phyloP scores from a whole-genome alignment of 1,139 yeast species.

The Zygosaccharomyces pseudobailii region DNA sequence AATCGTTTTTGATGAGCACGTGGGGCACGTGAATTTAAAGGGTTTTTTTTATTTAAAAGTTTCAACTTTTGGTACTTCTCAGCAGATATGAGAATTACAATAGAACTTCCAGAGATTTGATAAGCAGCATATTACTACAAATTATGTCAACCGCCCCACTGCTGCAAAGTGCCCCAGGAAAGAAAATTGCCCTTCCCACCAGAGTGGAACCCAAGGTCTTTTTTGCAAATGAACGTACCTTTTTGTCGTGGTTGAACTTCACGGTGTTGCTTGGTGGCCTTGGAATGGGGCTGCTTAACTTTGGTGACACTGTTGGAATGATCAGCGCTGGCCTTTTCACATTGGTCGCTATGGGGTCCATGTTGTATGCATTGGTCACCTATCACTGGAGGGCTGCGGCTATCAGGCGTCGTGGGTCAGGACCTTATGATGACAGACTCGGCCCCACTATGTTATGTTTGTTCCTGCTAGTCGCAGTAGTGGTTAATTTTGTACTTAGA shows the following conservation, averaged over 20 bases:
- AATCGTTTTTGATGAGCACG: not conserved
- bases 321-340: constrained; percentile 93
- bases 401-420: constrained; percentile 92
- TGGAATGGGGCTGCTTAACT: constrained; percentile 91
- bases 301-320: constrained; percentile 91
- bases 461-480: constrained; percentile 86
- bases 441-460: constrained; percentile 99
- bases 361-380: constrained; percentile 90
- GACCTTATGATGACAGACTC: constrained; percentile 96
- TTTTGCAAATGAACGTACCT: constrained; percentile 98
- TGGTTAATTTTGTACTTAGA: constrained; percentile 84
- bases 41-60: not conserved
- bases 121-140: not conserved
- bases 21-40: not conserved
- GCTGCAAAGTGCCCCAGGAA: constrained; percentile 62
- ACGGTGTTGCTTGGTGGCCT: constrained; percentile 95
- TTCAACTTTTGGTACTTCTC: not conserved
- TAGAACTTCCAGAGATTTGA: not conserved
- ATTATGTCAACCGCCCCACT: constrained; percentile 51
- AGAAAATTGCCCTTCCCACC: constrained; percentile 95
- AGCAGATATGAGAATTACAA: not conserved
- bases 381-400: constrained; percentile 99
- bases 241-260: constrained; percentile 95
- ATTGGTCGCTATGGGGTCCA: constrained; percentile 91
- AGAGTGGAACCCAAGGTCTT: constrained; percentile 98